phyloP scores from a whole-genome alignment of 495 filamentous ascomycete genomes.

The Annulohypoxylon maeteangense region DNA sequence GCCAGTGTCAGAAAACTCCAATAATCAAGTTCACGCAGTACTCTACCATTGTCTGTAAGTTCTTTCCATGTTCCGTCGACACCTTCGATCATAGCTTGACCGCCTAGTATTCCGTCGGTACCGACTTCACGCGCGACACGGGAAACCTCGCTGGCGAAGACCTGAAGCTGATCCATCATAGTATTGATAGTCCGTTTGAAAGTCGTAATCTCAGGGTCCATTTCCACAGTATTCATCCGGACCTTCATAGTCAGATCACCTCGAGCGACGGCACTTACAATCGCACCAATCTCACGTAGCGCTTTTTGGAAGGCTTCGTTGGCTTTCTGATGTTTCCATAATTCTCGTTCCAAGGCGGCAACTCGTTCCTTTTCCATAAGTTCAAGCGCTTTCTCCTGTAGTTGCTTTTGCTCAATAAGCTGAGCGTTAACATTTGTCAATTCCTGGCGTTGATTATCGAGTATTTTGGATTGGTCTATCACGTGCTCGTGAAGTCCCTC shows the following conservation, averaged over 20 bases:
- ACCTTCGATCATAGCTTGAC: slow-evolving; percentile 92
- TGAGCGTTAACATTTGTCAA: slow-evolving; percentile 75
- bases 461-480: slow-evolving; percentile 80
- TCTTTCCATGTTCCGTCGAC: slow-evolving; percentile 99
- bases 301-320: slow-evolving; percentile 99
- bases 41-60: slow-evolving; percentile 88
- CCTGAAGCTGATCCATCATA: slow-evolving; percentile 99
- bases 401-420: slow-evolving; percentile 71
- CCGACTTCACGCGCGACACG: slow-evolving; percentile 96
- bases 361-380: slow-evolving; percentile 65
- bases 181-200: slow-evolving; percentile 98
- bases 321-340: slow-evolving; percentile 96
- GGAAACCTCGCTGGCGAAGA: slow-evolving; percentile 97
- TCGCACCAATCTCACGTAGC: slow-evolving; percentile 94
- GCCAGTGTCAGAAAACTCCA: slow-evolving; percentile 32
- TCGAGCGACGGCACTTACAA: slow-evolving; percentile 93
- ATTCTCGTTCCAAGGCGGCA: slow-evolving; percentile 80
- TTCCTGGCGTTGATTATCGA: slow-evolving; percentile 77
- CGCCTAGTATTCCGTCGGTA: slow-evolving; percentile 96
- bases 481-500: slow-evolving; percentile 78
- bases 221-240: slow-evolving; percentile 92
- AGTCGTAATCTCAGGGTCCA: slow-evolving; percentile 99
- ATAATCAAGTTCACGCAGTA: slow-evolving; percentile 6
- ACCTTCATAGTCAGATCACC: slow-evolving; percentile 99
- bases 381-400: slow-evolving; percentile 69